Evolutionary conservation across 2,329 filamentous ascomycete genomes (phyloP).

Genomic region (Aspergillus awamori): DNA sequence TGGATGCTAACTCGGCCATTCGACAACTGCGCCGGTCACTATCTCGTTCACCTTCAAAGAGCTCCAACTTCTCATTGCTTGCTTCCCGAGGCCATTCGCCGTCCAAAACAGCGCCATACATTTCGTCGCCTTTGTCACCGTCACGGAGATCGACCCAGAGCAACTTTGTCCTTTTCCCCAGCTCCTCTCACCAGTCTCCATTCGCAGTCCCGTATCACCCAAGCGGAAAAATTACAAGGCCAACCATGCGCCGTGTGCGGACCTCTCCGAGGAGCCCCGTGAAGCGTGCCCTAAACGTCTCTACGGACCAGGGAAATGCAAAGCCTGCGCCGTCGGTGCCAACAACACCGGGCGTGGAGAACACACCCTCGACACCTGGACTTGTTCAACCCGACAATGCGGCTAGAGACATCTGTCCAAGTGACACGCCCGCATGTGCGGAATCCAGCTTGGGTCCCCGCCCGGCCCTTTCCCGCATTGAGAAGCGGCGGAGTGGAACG

Average conservation of each 20-base stretch:
- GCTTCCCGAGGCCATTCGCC: constrained; percentile 52
- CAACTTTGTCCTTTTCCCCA: constrained; percentile 55
- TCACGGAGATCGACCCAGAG: constrained; percentile 56
- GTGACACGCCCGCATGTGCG: constrained; percentile 41
- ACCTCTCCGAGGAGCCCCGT: constrained; percentile 79
- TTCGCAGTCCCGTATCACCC: constrained; percentile 68
- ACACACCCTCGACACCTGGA: constrained; percentile 39
- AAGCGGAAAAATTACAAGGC: constrained; percentile 62
- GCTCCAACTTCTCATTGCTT: constrained; percentile 67
- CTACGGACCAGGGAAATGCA: constrained; percentile 71
- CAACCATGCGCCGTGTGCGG: constrained; percentile 54
- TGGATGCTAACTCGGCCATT: constrained; percentile 80
- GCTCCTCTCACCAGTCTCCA: constrained; percentile 53
- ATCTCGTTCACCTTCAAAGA: constrained; percentile 90
- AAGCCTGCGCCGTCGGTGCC: constrained; percentile 54
- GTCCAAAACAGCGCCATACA: constrained; percentile 54
- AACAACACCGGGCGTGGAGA: constrained; percentile 52
- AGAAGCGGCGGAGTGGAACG: constrained; percentile 52
- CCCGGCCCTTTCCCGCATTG: constrained; percentile 48
- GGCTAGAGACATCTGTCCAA: constrained; percentile 33
- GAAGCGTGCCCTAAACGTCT: constrained; percentile 73
- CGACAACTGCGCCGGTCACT: constrained; percentile 83
- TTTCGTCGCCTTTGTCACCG: constrained; percentile 61
- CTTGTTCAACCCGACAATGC: constrained; percentile 29
- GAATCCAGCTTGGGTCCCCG: constrained; percentile 38